These are phyloP conservation scores for Tulasnella calospora DNA, from an alignment of 768 basidiomycete species.

Conservation along the genomic window DNA sequence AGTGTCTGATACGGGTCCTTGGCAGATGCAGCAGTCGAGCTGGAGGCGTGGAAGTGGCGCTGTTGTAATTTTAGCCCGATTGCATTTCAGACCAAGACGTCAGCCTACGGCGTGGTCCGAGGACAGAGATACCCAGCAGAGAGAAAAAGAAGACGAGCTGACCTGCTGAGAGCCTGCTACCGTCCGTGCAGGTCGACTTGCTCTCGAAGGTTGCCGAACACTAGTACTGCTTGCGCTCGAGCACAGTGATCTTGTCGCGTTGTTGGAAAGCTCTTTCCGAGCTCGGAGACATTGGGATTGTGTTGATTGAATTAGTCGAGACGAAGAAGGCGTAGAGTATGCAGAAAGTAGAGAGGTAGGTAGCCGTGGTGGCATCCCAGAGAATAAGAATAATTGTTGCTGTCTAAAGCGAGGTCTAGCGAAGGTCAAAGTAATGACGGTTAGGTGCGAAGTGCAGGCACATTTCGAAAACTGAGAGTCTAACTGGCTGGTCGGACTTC, in stretches of 20 bases:
- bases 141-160: not conserved
- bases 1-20: slow-evolving; percentile 91
- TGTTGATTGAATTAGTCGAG: not conserved
- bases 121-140: not conserved
- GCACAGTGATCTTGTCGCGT: not conserved
- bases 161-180: slow-evolving; percentile 4
- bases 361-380: slow-evolving; percentile 15
- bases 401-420: slow-evolving; percentile 2
- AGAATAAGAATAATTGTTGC: not conserved
- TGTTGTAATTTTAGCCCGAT: slow-evolving; percentile 36
- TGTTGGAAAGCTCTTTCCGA: not conserved
- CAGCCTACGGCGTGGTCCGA: not conserved
- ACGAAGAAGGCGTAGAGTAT: not conserved
- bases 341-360: slow-evolving; percentile 5
- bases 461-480: slow-evolving; percentile 20
- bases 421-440: not conserved
- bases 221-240: not conserved
- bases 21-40: slow-evolving; percentile 45
- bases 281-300: not conserved
- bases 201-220: slow-evolving; percentile 6
- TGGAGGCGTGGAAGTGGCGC: slow-evolving; percentile 73
- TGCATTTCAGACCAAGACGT: not conserved
- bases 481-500: not conserved
- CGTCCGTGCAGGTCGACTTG: not conserved
- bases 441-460: not conserved